Evolutionary conservation across 2,329 filamentous ascomycete species (phyloP).

Genomic region (Fusarium napiforme): DNA sequence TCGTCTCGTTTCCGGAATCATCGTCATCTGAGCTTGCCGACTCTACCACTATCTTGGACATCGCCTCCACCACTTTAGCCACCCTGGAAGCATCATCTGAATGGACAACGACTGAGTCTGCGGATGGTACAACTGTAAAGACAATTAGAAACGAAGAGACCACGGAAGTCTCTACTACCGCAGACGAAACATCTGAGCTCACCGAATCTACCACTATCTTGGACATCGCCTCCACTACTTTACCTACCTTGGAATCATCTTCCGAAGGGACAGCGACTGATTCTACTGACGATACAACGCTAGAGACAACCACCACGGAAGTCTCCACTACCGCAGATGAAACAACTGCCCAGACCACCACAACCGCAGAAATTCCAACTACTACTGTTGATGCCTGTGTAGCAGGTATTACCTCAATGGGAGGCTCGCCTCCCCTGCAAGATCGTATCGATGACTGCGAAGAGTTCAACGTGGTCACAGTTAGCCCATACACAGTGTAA

Average conservation of each 20-base stretch:
- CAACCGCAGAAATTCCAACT: not conserved
- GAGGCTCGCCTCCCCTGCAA: not conserved
- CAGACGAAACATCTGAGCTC: not conserved
- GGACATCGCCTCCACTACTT: too few species aligned
- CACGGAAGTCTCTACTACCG: not conserved
- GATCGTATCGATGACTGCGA: not conserved
- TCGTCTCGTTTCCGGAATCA: rapidly evolving
- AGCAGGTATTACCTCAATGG: rapidly evolving
- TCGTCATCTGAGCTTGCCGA: not conserved
- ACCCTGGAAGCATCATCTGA: too few species aligned
- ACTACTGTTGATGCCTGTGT: not conserved
- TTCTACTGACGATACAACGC: too few species aligned
- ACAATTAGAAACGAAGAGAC: too few species aligned
- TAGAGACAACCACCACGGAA: not conserved
- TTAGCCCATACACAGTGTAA: not conserved
- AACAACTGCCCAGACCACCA: not conserved
- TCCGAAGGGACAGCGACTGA: too few species aligned
- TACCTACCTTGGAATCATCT: too few species aligned
- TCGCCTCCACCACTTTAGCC: too few species aligned
- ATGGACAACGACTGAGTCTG: too few species aligned
- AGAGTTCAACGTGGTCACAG: not conserved
- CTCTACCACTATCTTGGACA: not conserved
- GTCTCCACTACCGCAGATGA: rapidly evolving
- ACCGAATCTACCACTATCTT: too few species aligned
- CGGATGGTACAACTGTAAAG: too few species aligned